Base-by-base conservation (phyloP, 2,329 filamentous ascomycete species). In the Colletotrichum sp. region DNA sequence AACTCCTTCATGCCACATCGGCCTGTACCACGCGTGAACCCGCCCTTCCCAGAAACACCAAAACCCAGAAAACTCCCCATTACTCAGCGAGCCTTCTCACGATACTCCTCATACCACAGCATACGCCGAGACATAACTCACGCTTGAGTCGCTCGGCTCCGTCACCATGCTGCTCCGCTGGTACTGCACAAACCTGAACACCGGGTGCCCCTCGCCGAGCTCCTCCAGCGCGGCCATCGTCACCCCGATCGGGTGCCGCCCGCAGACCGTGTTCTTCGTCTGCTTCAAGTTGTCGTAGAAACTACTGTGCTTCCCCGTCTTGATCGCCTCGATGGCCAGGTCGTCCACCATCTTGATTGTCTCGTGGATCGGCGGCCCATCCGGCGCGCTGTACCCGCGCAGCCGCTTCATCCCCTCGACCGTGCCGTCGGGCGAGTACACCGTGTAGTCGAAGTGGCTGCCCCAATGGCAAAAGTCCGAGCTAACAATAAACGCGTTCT, bases 381-480 rank as follows among this genome's bases (percentile, higher is more conserved):
- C 82, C 18, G 85, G 88, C 36, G 73, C 83, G 0, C 81, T 83
- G 10, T 80, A 78, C 4, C 83, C 71, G 7, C 79, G 76, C 44
- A 87, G 86, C 26, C 81, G 86, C 78, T 78, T 87, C 81, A 86
- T 85, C 77, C 81, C 84, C 79, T 28, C 87, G 3, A 86, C 78
- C 15, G 85, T 82, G 44, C 81, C 83, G 81, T 78, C 88, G 71
- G 77, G 90, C 76, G 76, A 90, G 83, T 98, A 98, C 75, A 94
- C 94, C 32, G 93, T 95, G 84, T 99, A 99, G 71, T 90, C 88
- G 84, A 98, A 99, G 65, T 95, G 90, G 1, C 88, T 80, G 13
- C 97, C 97, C 97, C 97, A 99, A 85, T 99, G 97, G 78, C 96
- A 98, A 84, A 99, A 99, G 84, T 99, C 97, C 1, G 96, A 98